Evolutionary conservation across 1,139 yeast genomes (phyloP), one percentile per base, ranked within the genome.

Genomic region (Saccharomyces hybrid): DNA sequence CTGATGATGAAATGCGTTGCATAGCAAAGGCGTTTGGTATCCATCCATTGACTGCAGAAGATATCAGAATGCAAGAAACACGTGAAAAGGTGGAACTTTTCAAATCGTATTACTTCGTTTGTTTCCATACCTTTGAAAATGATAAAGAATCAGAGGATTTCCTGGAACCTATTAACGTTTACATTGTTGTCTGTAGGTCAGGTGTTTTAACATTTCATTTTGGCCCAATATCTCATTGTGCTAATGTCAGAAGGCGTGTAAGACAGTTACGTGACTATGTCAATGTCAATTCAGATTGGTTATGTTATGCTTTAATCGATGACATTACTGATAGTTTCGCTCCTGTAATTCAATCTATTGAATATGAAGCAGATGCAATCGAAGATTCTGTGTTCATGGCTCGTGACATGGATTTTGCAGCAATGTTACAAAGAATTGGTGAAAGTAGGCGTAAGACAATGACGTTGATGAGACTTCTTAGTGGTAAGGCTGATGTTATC

Each of bases 401-500:
- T 1, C 73, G 85, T 51, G 83, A 81, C 57, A 71, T 75, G 57
- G 93, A 88, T 65, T 85, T 86, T 62, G 78, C 88, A 55, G 72
- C 74, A 48, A 86, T 89, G 89, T 75, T 91, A 64, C 81, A 82
- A 59, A 78, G 87, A 60, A 88, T 91, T 60, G 97, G 97, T 55
- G 95, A 88, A 65, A 82, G 96, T 13, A 81, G 98, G 68, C 78
- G 93, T 58, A 88, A 85, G 66, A 95, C 90, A 46, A 91, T 91
- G 96, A 86, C 96, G 0, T 75, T 91, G 67, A 84, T 93, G 88
- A 79, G 99, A 64, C 76, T 93, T 58, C 76, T 93, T 53, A 84
- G 95, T 28, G 96, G 96, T 58, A 93, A 93, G 70, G 98, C 99
- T 0, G 99, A 95, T 70, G 99, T 93, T 56, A 89, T 93, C 64